phyloP scores from a whole-genome alignment of 441 rosid genomes.

The Flueggea neowawraea region DNA sequence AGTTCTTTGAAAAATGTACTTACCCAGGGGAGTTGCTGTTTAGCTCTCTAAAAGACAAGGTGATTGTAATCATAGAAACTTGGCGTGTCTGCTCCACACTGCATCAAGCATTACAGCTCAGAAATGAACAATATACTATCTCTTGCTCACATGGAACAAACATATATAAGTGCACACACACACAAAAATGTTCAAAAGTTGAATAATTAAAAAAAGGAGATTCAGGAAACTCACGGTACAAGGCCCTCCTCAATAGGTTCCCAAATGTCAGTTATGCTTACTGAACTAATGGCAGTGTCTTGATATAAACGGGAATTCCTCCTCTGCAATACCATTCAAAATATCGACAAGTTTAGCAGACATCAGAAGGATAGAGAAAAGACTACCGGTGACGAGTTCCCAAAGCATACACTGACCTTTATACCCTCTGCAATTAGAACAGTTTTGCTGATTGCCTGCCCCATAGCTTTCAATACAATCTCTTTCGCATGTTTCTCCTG shows the following conservation, averaged over 20 bases:
- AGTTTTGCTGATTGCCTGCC: slow-evolving; percentile 93
- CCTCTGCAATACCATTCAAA: slow-evolving; percentile 43
- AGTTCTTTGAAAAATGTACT: slow-evolving; percentile 13
- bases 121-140: background rate
- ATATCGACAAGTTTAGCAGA: slow-evolving; percentile 7
- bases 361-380: background rate
- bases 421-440: slow-evolving; percentile 85
- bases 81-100: slow-evolving; percentile 95
- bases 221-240: slow-evolving; percentile 52
- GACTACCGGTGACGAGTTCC: background rate
- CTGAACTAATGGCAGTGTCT: slow-evolving; percentile 80
- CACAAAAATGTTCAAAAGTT: background rate
- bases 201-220: slow-evolving; percentile 1
- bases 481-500: slow-evolving; percentile 74
- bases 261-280: slow-evolving; percentile 88
- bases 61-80: slow-evolving; percentile 91
- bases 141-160: background rate
- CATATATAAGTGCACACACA: background rate
- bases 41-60: slow-evolving; percentile 68
- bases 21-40: slow-evolving; percentile 79
- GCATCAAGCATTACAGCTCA: slow-evolving; percentile 24
- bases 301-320: slow-evolving; percentile 74
- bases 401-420: slow-evolving; percentile 43
- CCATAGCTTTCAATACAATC: slow-evolving; percentile 94
- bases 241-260: slow-evolving; percentile 97